Evolutionary conservation across 805 yeast genomes (phyloP).

Genomic region (Wickerhamomyces chambardii): DNA sequence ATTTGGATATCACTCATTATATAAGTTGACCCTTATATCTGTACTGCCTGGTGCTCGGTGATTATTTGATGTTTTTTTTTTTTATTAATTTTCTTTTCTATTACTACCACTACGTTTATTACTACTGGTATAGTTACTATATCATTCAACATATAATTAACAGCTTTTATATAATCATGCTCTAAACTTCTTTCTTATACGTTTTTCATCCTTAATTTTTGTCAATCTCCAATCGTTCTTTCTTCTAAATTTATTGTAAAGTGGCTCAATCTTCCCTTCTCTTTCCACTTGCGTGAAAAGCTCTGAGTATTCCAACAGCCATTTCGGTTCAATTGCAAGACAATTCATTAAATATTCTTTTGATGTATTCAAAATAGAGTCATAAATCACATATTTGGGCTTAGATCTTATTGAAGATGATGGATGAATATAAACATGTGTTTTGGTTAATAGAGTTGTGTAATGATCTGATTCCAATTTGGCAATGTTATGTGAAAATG

Average conservation of each 20-base stretch:
- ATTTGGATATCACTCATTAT: neutral
- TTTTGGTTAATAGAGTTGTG: constrained; percentile 61
- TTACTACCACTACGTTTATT: no score
- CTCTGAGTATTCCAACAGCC: constrained; percentile 73
- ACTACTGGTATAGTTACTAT: neutral
- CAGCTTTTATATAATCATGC: neutral
- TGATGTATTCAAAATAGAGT: constrained; percentile 72
- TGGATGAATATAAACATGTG: constrained; percentile 80
- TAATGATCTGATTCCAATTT: constrained; percentile 66
- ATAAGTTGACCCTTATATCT: no score
- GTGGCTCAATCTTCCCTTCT: constrained; percentile 66
- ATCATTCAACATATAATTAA: no score
- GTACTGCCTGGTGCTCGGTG: no score
- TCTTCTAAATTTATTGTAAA: constrained; percentile 49
- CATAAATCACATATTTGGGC: constrained; percentile 77
- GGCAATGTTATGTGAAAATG: constrained; percentile 60
- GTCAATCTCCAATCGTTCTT: constrained; percentile 66
- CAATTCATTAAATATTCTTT: constrained; percentile 91
- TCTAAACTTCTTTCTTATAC: constrained; percentile 19
- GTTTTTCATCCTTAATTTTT: constrained; percentile 23
- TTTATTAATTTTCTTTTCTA: no score
- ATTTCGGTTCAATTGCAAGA: constrained; percentile 70
- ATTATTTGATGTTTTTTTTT: no score
- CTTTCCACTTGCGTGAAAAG: constrained; percentile 53
- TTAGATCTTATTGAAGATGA: constrained; percentile 61